Evolutionary conservation across 257 asterid genomes (phyloP).

Genomic region (Thymus quinquecostatus): DNA sequence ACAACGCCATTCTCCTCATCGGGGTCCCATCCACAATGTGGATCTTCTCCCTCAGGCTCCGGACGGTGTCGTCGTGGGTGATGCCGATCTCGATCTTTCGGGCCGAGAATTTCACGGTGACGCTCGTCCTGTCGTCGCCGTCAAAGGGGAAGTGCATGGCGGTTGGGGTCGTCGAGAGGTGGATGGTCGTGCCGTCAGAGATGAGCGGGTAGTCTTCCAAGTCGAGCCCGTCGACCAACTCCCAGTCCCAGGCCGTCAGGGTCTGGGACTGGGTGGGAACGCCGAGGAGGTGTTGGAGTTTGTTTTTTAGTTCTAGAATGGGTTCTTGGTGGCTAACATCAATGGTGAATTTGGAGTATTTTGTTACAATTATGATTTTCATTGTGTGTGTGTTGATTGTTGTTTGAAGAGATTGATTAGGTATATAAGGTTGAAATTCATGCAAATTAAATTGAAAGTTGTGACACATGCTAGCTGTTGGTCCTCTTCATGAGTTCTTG

Average conservation of each 20-base stretch:
- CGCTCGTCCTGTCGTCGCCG: conserved; percentile 25
- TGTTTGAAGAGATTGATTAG: no score
- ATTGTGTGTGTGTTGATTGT: not conserved
- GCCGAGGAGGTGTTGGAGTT: conserved; percentile 17
- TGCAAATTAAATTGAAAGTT: not conserved
- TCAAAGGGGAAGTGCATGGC: not conserved
- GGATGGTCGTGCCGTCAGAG: conserved; percentile 25
- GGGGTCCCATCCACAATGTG: conserved; percentile 71
- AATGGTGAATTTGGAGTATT: conserved; percentile 26
- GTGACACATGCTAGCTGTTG: conserved; percentile 9
- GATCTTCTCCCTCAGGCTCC: conserved; percentile 77
- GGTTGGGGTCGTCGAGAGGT: conserved; percentile 16
- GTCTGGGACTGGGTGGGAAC: conserved; percentile 25
- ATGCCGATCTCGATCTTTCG: conserved; percentile 32
- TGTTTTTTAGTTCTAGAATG: conserved; percentile 27
- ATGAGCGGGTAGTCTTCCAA: conserved; percentile 29
- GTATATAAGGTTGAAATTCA: conserved; percentile 19
- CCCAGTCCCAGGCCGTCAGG: conserved; percentile 31
- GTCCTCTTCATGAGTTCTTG: conserved; percentile 25
- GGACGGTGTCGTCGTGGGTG: conserved; percentile 56
- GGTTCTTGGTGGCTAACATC: conserved; percentile 25
- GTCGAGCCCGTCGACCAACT: conserved; percentile 30
- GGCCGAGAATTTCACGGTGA: conserved; percentile 36
- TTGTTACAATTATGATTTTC: conserved; percentile 24
- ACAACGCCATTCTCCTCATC: conserved; percentile 56